These are phyloP conservation scores for Solanum infundibuliforme DNA, from an alignment of 257 asterid genomes.

Conservation along the genomic window DNA sequence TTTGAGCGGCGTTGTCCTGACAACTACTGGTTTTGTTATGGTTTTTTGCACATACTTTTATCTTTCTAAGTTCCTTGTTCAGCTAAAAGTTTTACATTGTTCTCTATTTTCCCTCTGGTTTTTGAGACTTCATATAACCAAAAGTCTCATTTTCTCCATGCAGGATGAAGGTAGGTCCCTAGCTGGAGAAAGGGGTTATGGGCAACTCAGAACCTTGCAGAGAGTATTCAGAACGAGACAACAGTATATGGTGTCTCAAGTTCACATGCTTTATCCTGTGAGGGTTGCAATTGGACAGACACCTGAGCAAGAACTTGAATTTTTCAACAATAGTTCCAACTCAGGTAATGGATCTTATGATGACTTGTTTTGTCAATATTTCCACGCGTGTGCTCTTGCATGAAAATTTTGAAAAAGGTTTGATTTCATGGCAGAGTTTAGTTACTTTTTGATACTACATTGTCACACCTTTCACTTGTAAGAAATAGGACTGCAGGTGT, in stretches of 20 bases:
- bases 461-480: neutral
- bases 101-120: neutral
- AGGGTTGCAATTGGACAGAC: conserved; percentile 47
- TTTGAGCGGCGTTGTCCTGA: neutral
- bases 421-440: neutral
- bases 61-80: neutral
- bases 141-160: conserved; percentile 1
- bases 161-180: conserved; percentile 69
- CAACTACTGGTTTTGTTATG: neutral
- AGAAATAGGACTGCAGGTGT: neutral
- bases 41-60: neutral
- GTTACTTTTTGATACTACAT: neutral
- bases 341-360: conserved; percentile 35
- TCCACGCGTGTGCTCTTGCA: neutral
- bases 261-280: conserved; percentile 76
- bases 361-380: neutral
- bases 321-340: conserved; percentile 46
- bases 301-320: conserved; percentile 82
- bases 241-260: conserved; percentile 70
- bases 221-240: conserved; percentile 59
- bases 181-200: conserved; percentile 66
- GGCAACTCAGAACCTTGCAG: conserved; percentile 43
- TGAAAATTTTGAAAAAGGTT: neutral
- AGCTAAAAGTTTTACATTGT: neutral
- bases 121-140: neutral